Conservation (phyloP, 495 filamentous ascomycete genomes). For the Podospora comata region DNA sequence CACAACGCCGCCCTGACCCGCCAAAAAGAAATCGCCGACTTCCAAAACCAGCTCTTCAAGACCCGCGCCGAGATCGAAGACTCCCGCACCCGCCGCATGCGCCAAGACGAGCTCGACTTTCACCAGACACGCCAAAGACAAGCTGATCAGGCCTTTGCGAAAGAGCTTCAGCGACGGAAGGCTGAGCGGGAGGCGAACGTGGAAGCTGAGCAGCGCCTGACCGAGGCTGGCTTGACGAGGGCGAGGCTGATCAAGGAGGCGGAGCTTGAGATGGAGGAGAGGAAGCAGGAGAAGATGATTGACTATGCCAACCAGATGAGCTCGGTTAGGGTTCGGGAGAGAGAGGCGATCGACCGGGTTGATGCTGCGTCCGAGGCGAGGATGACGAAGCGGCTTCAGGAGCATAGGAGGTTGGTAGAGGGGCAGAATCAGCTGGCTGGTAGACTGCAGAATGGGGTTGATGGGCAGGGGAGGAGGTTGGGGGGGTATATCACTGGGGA, state of each 20-base stretch:
- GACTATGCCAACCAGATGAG: slow-evolving; percentile 41
- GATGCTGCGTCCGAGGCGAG: slow-evolving; percentile 39
- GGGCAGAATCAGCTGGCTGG: slow-evolving; percentile 42
- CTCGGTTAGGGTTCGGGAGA: slow-evolving; percentile 39
- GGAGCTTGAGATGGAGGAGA: slow-evolving; percentile 38
- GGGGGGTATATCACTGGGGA: slow-evolving; percentile 43
- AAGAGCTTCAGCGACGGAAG: slow-evolving; percentile 26
- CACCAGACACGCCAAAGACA: slow-evolving; percentile 33
- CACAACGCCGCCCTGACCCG: slow-evolving; percentile 38
- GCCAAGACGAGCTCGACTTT: slow-evolving; percentile 36
- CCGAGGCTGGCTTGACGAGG: slow-evolving; percentile 39
- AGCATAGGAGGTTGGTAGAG: slow-evolving; percentile 48
- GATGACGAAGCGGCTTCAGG: slow-evolving; percentile 34
- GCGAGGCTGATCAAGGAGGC: slow-evolving; percentile 40
- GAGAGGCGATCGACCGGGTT: slow-evolving; percentile 41
- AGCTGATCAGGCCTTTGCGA: slow-evolving; percentile 27
- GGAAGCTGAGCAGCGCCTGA: slow-evolving; percentile 39
- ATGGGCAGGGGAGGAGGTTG: slow-evolving; percentile 40
- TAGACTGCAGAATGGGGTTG: slow-evolving; percentile 33
- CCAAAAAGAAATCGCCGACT: slow-evolving; percentile 40
- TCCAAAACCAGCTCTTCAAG: slow-evolving; percentile 44
- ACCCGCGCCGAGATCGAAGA: slow-evolving; percentile 47
- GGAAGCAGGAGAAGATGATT: slow-evolving; percentile 33
- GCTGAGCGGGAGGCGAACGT: slow-evolving; percentile 32
- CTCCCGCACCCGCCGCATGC: slow-evolving; percentile 36